phyloP scores from a whole-genome alignment of 129 eudicot genomes.

The Solidago caesia region DNA sequence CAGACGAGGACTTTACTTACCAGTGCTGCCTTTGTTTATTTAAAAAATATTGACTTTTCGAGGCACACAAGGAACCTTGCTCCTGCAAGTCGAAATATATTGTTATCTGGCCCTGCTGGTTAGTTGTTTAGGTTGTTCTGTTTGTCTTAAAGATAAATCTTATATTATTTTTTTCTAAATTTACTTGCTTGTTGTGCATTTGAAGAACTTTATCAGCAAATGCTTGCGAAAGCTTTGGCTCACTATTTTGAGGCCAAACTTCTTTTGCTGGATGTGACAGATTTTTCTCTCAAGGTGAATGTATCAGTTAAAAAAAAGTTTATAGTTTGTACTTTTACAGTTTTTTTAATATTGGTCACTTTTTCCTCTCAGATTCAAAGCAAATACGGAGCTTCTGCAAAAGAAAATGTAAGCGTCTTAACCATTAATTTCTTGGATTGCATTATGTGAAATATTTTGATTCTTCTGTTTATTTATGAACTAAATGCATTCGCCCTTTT shows the following conservation, averaged over 20 bases:
- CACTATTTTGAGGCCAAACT: conserved; percentile 84
- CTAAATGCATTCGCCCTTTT: background rate
- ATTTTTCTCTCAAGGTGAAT: conserved; percentile 76
- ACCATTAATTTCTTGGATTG: conserved; percentile 2
- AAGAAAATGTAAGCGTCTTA: conserved; percentile 58
- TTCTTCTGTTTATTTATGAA: too few species aligned
- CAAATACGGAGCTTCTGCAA: conserved; percentile 63
- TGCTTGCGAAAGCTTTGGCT: conserved; percentile 94
- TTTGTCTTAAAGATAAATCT: conserved; percentile 1
- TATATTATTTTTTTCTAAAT: background rate
- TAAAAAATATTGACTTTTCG: conserved; percentile 64
- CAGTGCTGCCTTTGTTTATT: conserved; percentile 81
- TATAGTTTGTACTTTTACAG: conserved; percentile 7
- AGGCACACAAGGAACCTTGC: conserved; percentile 85
- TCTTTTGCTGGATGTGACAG: conserved; percentile 69
- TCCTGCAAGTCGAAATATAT: conserved; percentile 93
- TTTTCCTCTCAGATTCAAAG: conserved; percentile 64
- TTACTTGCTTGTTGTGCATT: conserved; percentile 7
- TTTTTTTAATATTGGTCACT: background rate
- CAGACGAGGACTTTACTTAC: conserved; percentile 80
- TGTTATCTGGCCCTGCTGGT: conserved; percentile 97
- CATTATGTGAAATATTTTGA: background rate
- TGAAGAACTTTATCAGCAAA: conserved; percentile 88
- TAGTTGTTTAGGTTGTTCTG: conserved; percentile 31
- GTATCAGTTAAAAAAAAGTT: background rate